Base-by-base conservation (phyloP, 2,329 filamentous ascomycete genomes). In the Capronia coronata region DNA sequence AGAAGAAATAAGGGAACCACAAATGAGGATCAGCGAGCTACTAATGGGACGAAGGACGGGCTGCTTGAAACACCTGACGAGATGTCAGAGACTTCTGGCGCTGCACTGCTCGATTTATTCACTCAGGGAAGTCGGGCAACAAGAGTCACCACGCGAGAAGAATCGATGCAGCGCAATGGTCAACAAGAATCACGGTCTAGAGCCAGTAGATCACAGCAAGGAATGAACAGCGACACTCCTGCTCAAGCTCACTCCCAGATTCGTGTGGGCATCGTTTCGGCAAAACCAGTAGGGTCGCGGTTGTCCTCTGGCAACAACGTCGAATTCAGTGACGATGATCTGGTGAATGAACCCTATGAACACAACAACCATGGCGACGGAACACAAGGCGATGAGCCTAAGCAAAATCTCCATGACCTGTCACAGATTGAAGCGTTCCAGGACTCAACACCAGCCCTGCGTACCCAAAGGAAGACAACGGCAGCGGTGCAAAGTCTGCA, bases 241-340 rank as follows among this genome's bases (percentile, higher is more conserved):
- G 30, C n/a, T 35, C 29, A 32, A 18, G 34, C 8, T 19, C 14
- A 19, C 16, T 6, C 5, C 6, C 25, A 35, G 23, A 18, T 14
- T 7, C 9, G 6, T 3, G 29, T 46, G 35, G 43, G 38, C 3
- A 7, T 49, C 9, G 42, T 32, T 13, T 10, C 19, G 13, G 7
- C 25, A 8, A 45, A 38, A 7, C 16, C 29, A 8, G 45, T 38
- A n/a, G 39, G 14, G 9, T 18, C 29, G 27, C 30, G 19, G 13
- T 30, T 39, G 2, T 39, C 51, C 16, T 16, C 25, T 2, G 39
- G 10, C 22, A 27, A 47, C 23, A 49, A 42, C 19, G 46, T 52
- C 27, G 55, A 58, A 25, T 54, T 54, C 42, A 54, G 53, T 19
- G 53, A 54, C 35, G 50, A 58, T 14, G 50, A 53, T 7, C 16